phyloP scores from a whole-genome alignment of 2,329 filamentous ascomycete species.

The Trichoderma lentiforme region DNA sequence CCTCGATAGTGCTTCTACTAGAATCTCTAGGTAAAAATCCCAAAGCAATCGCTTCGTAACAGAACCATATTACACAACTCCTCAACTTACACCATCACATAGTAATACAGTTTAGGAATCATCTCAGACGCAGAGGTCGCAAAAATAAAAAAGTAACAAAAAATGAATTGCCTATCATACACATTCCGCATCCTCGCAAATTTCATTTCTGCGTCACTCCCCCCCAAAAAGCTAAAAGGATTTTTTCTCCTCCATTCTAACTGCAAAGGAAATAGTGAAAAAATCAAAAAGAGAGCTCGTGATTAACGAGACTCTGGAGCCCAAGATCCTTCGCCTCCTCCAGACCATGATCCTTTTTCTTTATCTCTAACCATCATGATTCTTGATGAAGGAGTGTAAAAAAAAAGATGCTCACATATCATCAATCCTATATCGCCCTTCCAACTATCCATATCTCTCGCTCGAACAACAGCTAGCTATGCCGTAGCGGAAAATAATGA shows the following conservation, averaged over 20 bases:
- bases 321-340: conserved; percentile 7
- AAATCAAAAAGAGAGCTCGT: conserved; percentile 1
- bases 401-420: conserved; percentile 8
- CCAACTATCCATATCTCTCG: conserved; percentile 7
- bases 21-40: background rate
- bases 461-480: conserved; percentile 1
- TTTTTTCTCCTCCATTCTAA: conserved; percentile 15
- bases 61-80: background rate
- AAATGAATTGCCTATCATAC: conserved; percentile 33
- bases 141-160: conserved; percentile 3
- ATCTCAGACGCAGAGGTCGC: background rate
- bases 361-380: conserved; percentile 16
- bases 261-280: conserved; percentile 13
- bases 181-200: conserved; percentile 1
- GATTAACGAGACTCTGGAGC: conserved; percentile 3
- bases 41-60: background rate
- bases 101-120: background rate
- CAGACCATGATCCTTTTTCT: conserved; percentile 9
- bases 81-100: background rate
- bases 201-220: conserved; percentile 14
- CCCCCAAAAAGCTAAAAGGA: background rate
- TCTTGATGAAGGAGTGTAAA: conserved; percentile 4
- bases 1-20: background rate
- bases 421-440: conserved; percentile 1
- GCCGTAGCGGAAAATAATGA: background rate